Evolutionary conservation across 345 rosid genomes (phyloP), one percentile per base, ranked within the genome.

Genomic region (Corchorus olitorius): DNA sequence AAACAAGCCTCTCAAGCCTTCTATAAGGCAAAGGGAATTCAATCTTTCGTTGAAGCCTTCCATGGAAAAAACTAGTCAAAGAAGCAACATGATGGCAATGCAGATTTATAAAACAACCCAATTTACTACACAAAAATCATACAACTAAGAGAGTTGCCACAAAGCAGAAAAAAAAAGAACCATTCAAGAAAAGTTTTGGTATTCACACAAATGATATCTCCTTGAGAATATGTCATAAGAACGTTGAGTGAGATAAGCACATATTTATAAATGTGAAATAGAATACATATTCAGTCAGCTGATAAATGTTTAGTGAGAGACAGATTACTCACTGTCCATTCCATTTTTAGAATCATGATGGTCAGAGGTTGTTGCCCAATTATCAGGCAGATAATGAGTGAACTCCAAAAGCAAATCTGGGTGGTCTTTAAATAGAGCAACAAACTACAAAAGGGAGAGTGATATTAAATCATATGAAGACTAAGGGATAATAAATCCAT

Each of bases 381-480:
- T 61, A 87, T 93, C 97, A 22, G 99, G 99, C 54, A 97, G 92
- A 85, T 94, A 97, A 75, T 92, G 94, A 71, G 93, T 88, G 78
- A 97, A 97, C 85, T 94, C 99, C 67, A 56, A 68, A 64, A 97
- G 98, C 74, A 97, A 87, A 89, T 97, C 98, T n/a, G 64, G 61
- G 72, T 97, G 99, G 79, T 91, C 97, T 75, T 83, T 86, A 73
- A 97, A 94, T 77, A 97, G 97, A 43, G 84, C 35, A 72, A 97
- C 93, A 78, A 97, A 97, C 99, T 97, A 85, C 73, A n/a, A 81
- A 80, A 10, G 77, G 49, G 71, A 54, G 66, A 45, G n/a, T 19
- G 62, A 53, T 41, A 63, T 48, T 16, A n/a, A 20, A 69, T 70
- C 73, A 70, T 56, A 76, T 59, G 52, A 37, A 68, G 39, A 62